Evolutionary conservation across 164 flowering plant genomes (phyloP).

Genomic region (Magnolia changhungtana): DNA sequence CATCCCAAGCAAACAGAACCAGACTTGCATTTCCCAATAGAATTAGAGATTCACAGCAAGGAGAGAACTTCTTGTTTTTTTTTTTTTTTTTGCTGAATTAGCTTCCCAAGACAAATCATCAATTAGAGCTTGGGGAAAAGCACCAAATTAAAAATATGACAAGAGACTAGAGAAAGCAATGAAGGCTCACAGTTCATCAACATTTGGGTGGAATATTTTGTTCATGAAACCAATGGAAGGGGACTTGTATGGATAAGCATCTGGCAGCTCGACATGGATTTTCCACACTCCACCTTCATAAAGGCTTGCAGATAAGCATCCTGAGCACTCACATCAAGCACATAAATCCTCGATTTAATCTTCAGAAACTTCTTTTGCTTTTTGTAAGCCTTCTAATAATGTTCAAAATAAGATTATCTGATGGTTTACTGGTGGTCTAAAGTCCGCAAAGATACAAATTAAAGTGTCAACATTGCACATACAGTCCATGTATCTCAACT

Average conservation of each 20-base stretch:
- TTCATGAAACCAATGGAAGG: slow-evolving; percentile 98
- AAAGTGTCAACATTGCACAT: no score
- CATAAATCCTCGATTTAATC: no score
- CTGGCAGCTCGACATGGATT: slow-evolving; percentile 90
- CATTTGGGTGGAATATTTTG: no score
- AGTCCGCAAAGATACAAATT: no score
- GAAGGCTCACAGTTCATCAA: slow-evolving; percentile 87
- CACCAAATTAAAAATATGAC: neutral
- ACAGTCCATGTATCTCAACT: no score
- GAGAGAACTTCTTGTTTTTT: no score
- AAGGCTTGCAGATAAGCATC: slow-evolving; percentile 46
- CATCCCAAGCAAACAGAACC: slow-evolving; percentile 99
- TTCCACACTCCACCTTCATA: slow-evolving; percentile 99
- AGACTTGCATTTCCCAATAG: slow-evolving; percentile 49
- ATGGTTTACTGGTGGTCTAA: no score
- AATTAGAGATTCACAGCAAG: neutral
- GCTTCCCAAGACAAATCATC: neutral
- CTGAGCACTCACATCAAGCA: neutral
- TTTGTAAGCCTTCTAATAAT: no score
- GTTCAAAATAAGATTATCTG: no score
- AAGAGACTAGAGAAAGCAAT: no score
- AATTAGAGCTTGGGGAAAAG: neutral
- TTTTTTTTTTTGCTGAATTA: no score
- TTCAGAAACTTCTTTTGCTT: no score
- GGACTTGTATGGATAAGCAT: slow-evolving; percentile 93